Evolutionary conservation across 371 early-diverging fungal species (phyloP), one percentile per base, ranked within the genome.

Genomic region (Mortierella sp.): DNA sequence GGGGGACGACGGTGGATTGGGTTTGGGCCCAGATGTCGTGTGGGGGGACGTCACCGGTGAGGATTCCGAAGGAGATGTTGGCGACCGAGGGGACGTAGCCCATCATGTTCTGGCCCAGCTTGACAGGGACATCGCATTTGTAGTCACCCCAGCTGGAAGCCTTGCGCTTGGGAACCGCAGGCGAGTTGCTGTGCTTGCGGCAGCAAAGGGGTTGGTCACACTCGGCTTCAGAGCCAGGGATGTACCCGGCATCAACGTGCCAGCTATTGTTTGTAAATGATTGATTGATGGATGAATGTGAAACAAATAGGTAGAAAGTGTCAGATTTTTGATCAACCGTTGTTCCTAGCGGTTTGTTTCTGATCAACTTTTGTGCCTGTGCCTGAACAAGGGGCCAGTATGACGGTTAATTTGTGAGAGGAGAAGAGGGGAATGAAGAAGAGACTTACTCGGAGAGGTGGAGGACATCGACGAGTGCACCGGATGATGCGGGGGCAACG

Each of bases 11-110:
- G 4, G 80, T 64, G 1, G 50, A 44, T 14, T 69, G 55, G 46
- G 34, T 73, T 34, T 78, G 74, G 34, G 87, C 76, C 93, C 93
- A 93, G 13, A 91, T 86, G 76, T 93, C 91, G 48, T 93, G 93
- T 1, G 93, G 91, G 26, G 93, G 93, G 21, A 93, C 77, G 78
- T 93, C 93, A 26, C 93, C 93, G 6, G 92, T 91, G 75, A 93
- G 76, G 26, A 93, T 88, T 44, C 88, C 88, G 79, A 93, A 92
- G 28, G 74, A 79, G 14, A 88, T 83, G 24, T 88, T 81, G 28
- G 90, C 87, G 44, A 82, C 82, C 5, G 86, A 5, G 43, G 87
- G n/a, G 83, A 90, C 40, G 34, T 89, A 89, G 59, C 75, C 88
- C 51, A 93, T 70, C 77, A 92, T 72, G 14, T 91, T 89, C 72